Evolutionary conservation across 306 rosid species (phyloP), one percentile per base, ranked within the genome.

Genomic region (Citrullus mucosospermus): DNA sequence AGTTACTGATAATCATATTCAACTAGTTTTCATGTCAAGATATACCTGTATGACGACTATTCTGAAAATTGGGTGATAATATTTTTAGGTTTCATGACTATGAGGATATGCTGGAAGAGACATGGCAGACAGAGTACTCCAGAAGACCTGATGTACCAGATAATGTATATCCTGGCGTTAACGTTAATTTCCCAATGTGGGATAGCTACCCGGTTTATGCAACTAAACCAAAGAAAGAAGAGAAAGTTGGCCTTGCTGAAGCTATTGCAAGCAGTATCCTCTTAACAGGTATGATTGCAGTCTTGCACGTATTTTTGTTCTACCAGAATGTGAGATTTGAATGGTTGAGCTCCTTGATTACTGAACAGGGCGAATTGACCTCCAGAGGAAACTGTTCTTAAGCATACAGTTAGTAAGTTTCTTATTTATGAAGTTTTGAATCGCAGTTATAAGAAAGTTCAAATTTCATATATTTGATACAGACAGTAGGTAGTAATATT

Each of bases 41-140:
- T 20, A 54, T 17, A 56, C 7, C 32, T 32, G 66, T 75, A 54
- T 53, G 36, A 12, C 1, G 43, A 34, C 43, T 55, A 12, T 75
- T 25, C 76, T 75, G 34, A 55, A 55, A 34, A 4, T 54, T 54
- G 55, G 44, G 78, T 36, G 65, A 55, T 18, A 50, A 41, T 78
- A 17, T 54, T 44, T 59, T 60, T 22, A 95, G 98, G 98, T 95
- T 92, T 84, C 84, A 82, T 18, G 97, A 95, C 83, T 80, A 87
- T 4, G 98, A 95, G 86, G 98, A 92, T 82, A 87, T 95, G 97
- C 89, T 92, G 82, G 98, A 92, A 85, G 97, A 92, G 30, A 85
- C 98, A 46, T 90, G 93, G 97, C 91, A 94, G 75, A 78, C 86
- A 88, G 98, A 92, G 25, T 92, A 85, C 85, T 87, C 91, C 32